Evolutionary conservation across 768 basidiomycete genomes (phyloP), one percentile per base, ranked within the genome.

Genomic region (Tricholoma furcatifolium): DNA sequence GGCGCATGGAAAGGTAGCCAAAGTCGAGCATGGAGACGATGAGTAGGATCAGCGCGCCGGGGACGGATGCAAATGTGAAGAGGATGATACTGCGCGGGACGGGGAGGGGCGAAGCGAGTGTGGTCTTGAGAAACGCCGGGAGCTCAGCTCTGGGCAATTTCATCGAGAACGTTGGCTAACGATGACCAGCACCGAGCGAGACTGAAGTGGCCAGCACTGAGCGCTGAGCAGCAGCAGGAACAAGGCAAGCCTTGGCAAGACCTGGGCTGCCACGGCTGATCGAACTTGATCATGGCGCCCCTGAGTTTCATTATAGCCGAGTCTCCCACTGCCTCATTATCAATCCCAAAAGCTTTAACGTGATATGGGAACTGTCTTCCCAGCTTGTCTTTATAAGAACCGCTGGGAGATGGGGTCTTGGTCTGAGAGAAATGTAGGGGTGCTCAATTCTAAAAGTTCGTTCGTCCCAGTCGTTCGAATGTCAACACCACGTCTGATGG

Each of bases 21-120:
- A 69, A 51, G 54, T 72, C 71, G 34, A 70, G 65, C 59, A 69
- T 58, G 0, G 69, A 71, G 24, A 69, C 43, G 53, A 69, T 56
- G 27, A 72, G 56, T 8, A 66, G 52, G n/a, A 61, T 48, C 35
- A 51, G 59, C 38, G 70, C 57, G 9, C 59, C 60, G 11, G 59
- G 42, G 24, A 68, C 45, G 1, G 69, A 70, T 17, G 62, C 52
- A 36, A 57, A 62, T 23, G 65, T 66, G 42, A 68, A 59, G 39
- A 67, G 55, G 50, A 70, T 63, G 32, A 70, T 53, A 45, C 65
- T 59, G 32, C 59, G 59, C 3, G 66, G 66, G 21, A 70, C 27
- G 23, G 49, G 57, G 18, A 58, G 53, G 4, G 62, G 42, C 53
- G 62, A 50, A 56, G 54, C 12, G 31, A 55, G 34, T 32, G 53